Percentiles rank a stretch among this genome's conserved stretches.
These are phyloP conservation scores for Schizosaccharomyces octosporus DNA, from an alignment of 805 yeast genomes.

Conservation along the genomic window DNA sequence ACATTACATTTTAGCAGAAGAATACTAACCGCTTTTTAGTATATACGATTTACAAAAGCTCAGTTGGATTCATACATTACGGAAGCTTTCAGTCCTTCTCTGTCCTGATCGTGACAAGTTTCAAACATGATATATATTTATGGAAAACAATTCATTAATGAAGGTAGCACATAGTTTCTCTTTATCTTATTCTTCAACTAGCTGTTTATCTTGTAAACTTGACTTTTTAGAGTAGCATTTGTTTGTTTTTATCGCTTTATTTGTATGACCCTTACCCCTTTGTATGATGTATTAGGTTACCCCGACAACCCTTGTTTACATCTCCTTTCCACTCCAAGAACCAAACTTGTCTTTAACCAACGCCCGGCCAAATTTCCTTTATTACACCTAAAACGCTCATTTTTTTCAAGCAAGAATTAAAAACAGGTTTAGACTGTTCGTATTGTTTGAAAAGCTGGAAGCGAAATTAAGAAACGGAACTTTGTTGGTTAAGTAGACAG, in stretches of 20 bases:
- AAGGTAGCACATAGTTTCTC: no score
- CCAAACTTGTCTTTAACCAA: not conserved
- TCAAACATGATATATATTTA: no score
- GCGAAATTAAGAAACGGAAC: not conserved
- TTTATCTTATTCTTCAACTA: no score
- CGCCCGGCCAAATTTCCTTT: not conserved
- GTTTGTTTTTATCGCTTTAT: no score
- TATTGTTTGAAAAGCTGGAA: not conserved
- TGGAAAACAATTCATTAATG: no score
- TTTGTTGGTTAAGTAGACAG: not conserved
- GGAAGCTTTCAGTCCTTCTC: not conserved
- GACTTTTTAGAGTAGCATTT: no score
- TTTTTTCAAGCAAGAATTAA: not conserved
- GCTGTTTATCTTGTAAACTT: no score
- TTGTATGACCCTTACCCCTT: no score
- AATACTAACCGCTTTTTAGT: not conserved
- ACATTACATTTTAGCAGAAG: not conserved
- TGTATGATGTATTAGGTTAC: not conserved
- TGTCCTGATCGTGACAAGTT: not conserved
- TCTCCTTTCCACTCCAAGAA: not conserved
- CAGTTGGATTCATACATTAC: not conserved
- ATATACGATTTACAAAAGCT: not conserved
- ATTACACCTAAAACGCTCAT: not conserved
- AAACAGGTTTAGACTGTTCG: not conserved
- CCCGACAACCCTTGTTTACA: not conserved